Conservation (phyloP, 495 filamentous ascomycete species). For the Rusavskia elegans region DNA sequence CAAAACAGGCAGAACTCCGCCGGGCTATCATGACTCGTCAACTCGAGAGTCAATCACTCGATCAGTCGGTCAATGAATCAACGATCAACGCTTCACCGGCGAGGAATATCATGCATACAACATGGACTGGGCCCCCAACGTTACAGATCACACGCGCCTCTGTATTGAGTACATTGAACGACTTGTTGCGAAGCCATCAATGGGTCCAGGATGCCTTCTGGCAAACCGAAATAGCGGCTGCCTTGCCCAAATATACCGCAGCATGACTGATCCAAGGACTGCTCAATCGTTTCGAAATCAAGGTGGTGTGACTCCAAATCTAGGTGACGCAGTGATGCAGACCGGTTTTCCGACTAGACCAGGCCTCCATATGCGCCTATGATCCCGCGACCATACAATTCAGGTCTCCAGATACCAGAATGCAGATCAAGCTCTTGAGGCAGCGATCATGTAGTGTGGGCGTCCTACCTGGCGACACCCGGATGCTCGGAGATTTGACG, state of each 20-base stretch:
- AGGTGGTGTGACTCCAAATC: background rate
- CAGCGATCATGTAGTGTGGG: background rate
- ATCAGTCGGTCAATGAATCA: no score
- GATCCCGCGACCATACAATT: background rate
- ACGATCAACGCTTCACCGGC: no score
- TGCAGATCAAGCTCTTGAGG: background rate
- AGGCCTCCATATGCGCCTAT: background rate
- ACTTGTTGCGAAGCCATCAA: no score
- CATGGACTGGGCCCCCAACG: no score
- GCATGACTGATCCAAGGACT: background rate
- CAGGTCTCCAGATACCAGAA: background rate
- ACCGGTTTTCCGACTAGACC: background rate
- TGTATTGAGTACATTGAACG: no score
- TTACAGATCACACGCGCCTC: no score
- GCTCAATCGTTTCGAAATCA: background rate
- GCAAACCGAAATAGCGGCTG: no score
- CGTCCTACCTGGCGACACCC: background rate
- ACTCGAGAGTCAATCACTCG: no score
- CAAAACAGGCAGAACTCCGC: background rate
- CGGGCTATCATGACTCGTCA: background rate
- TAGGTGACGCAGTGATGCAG: background rate
- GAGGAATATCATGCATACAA: no score
- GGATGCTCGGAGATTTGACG: background rate
- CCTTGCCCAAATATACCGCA: background rate
- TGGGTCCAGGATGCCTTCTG: no score